Conservation (phyloP, 2,329 filamentous ascomycete species). For the Colletotrichum abscissum region DNA sequence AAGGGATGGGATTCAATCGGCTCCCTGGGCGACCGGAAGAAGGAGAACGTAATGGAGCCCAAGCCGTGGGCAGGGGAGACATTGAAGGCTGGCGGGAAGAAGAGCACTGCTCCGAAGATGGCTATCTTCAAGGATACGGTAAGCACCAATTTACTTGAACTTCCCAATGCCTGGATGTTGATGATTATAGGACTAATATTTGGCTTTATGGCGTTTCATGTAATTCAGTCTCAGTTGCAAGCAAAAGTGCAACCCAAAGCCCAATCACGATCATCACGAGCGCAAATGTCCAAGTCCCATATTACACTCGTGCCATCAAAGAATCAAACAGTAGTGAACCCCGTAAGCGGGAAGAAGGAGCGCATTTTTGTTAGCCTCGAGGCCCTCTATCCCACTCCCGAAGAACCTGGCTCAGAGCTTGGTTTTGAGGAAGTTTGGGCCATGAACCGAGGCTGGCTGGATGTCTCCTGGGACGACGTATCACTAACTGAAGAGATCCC, state of each 20-base stretch:
- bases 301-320: conserved; percentile 76
- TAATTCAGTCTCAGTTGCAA: conserved; percentile 61
- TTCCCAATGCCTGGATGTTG: conserved; percentile 74
- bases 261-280: conserved; percentile 50
- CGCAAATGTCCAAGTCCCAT: conserved; percentile 70
- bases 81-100: conserved; percentile 86
- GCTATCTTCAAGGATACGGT: conserved; percentile 96
- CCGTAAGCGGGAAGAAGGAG: conserved; percentile 84
- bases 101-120: conserved; percentile 82
- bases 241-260: conserved; percentile 39
- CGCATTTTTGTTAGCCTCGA: conserved; percentile 89
- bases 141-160: conserved; percentile 59
- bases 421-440: conserved; percentile 95
- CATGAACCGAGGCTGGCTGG: conserved; percentile 76
- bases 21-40: conserved; percentile 86
- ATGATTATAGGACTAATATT: conserved; percentile 96
- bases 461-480: conserved; percentile 62
- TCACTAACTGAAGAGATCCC: conserved; percentile 23
- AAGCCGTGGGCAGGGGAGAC: conserved; percentile 95
- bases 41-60: conserved; percentile 89
- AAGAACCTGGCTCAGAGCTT: conserved; percentile 78
- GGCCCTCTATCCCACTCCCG: conserved; percentile 83
- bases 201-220: conserved; percentile 57
- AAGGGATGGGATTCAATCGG: conserved; percentile 95
- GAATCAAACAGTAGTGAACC: conserved; percentile 85